phyloP scores from a whole-genome alignment of 148 eudicot genomes.

The Suaeda aralocaspica region DNA sequence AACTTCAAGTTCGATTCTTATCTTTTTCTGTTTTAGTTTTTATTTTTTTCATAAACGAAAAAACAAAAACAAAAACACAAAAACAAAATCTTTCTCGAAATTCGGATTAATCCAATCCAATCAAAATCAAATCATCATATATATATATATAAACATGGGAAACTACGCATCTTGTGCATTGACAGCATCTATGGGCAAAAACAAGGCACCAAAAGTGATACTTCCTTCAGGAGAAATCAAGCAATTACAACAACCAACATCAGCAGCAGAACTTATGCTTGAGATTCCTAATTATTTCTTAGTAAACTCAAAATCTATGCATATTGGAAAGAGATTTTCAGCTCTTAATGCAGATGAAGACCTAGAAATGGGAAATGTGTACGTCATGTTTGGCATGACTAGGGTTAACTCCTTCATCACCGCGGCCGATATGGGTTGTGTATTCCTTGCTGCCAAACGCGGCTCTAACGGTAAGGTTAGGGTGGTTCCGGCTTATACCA shows the following conservation, averaged over 20 bases:
- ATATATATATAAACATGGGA: slow-evolving; percentile 63
- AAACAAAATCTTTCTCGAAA: background rate
- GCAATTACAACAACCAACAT: slow-evolving; percentile 38
- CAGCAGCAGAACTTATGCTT: slow-evolving; percentile 84
- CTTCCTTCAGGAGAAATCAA: slow-evolving; percentile 70
- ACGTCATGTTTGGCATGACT: slow-evolving; percentile 70
- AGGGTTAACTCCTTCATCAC: slow-evolving; percentile 54
- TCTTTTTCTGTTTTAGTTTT: background rate
- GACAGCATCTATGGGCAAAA: slow-evolving; percentile 23
- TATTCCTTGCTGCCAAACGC: slow-evolving; percentile 56
- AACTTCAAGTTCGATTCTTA: too few species aligned
- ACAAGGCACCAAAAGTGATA: slow-evolving; percentile 41
- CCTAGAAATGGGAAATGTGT: slow-evolving; percentile 51
- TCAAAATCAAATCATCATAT: too few species aligned
- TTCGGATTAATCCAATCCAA: too few species aligned
- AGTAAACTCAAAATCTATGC: slow-evolving; percentile 47
- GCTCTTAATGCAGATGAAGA: slow-evolving; percentile 84
- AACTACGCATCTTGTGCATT: slow-evolving; percentile 73
- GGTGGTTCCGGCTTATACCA: slow-evolving; percentile 41
- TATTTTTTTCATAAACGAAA: background rate
- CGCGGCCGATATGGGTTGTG: slow-evolving; percentile 63
- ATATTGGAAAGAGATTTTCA: slow-evolving; percentile 49
- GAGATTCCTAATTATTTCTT: slow-evolving; percentile 62
- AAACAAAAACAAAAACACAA: background rate
- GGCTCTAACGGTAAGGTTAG: slow-evolving; percentile 30